Percentiles rank a stretch among this genome's conserved stretches.
Evolutionary conservation across 176 grass and related monocot species (phyloP).

Genomic region (Carex scoparia): DNA sequence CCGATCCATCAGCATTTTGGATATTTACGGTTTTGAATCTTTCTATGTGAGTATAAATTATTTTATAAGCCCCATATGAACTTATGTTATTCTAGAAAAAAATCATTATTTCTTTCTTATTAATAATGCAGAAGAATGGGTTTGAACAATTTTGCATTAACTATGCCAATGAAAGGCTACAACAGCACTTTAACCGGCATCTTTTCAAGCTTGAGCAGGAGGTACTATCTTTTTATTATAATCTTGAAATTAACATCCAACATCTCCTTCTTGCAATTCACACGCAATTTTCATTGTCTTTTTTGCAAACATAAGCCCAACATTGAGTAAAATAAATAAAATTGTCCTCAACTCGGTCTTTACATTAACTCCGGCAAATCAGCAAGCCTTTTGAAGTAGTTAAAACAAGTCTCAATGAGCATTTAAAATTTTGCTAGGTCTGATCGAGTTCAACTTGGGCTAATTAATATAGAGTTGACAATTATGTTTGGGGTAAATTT

Average conservation of each 20-base stretch:
- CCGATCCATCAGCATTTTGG: conserved; percentile 94
- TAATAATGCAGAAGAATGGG: conserved; percentile 74
- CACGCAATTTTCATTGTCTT: neutral
- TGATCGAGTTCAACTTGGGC: neutral
- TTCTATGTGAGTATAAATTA: conserved; percentile 60
- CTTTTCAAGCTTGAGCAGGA: conserved; percentile 94
- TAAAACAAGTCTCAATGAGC: neutral
- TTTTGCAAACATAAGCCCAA: neutral
- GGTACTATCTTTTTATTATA: conserved; percentile 35
- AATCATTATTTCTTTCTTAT: conserved; percentile 20
- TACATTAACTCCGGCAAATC: neutral
- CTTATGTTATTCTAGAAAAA: conserved; percentile 6
- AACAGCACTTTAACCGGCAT: conserved; percentile 93
- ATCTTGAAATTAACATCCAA: conserved; percentile 4
- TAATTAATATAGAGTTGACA: neutral
- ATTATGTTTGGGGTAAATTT: neutral
- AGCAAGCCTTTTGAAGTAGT: neutral
- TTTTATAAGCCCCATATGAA: conserved; percentile 22
- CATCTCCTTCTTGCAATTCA: neutral
- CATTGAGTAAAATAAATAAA: neutral
- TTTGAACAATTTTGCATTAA: conserved; percentile 99
- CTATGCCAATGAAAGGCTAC: conserved; percentile 96
- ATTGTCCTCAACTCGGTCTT: neutral
- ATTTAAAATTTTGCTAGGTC: neutral
- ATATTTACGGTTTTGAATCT: conserved; percentile 98